A percentile compares a stretch with the other conserved stretches of the same genome.
Evolutionary conservation across 2,329 filamentous ascomycete genomes (phyloP).

Genomic region (Aspergillus thermomutatus): DNA sequence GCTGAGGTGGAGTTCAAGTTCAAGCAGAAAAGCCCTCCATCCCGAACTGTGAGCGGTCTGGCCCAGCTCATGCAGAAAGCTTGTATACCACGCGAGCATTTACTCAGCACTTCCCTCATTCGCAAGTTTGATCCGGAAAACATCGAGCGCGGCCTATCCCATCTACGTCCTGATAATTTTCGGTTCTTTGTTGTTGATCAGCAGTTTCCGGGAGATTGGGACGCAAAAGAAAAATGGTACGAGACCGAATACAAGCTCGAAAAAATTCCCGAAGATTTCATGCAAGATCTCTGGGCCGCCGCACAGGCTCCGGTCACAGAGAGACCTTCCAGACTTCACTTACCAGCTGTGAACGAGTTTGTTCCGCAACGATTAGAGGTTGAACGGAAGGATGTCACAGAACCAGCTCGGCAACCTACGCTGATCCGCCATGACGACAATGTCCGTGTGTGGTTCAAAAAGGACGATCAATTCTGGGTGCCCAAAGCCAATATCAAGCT

Average conservation of each 20-base stretch:
- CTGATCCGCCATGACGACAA: conserved; percentile 80
- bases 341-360: conserved; percentile 93
- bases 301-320: conserved; percentile 51
- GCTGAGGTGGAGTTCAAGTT: conserved; percentile 94
- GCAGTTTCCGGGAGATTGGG: conserved; percentile 78
- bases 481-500: conserved; percentile 87
- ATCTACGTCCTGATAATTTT: conserved; percentile 83
- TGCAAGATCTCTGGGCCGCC: conserved; percentile 66
- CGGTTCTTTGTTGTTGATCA: conserved; percentile 78
- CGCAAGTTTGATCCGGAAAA: conserved; percentile 73
- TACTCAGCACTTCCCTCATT: conserved; percentile 77
- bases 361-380: conserved; percentile 91
- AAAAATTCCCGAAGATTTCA: conserved; percentile 71
- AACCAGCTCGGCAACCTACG: conserved; percentile 69
- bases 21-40: conserved; percentile 86
- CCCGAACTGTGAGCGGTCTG: conserved; percentile 80
- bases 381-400: conserved; percentile 84
- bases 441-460: conserved; percentile 92
- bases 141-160: conserved; percentile 71
- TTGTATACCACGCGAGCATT: conserved; percentile 71
- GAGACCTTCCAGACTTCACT: conserved; percentile 68
- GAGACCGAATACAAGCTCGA: conserved; percentile 89
- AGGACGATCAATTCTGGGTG: conserved; percentile 98
- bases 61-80: conserved; percentile 90
- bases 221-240: conserved; percentile 94